Evolutionary conservation across 2,329 filamentous ascomycete genomes (phyloP).

Genomic region (Hymenotorrendiella dingleyae): DNA sequence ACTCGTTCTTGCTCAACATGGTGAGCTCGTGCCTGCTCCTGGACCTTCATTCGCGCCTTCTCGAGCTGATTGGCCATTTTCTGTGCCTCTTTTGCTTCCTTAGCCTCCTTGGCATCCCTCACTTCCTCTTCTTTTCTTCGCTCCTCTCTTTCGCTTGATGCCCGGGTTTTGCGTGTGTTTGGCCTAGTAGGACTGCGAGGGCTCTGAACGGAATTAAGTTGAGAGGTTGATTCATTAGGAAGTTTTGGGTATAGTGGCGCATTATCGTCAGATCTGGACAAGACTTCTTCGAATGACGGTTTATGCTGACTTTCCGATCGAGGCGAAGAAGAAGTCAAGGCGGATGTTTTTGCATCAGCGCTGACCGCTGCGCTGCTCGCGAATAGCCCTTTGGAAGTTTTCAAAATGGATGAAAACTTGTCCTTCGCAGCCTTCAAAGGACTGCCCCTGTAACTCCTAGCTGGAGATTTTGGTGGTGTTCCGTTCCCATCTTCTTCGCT

Average conservation of each 20-base stretch:
- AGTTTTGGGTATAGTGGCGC: conserved; percentile 40
- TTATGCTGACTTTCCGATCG: conserved; percentile 40
- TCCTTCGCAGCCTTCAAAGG: conserved; percentile 89
- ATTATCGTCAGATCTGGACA: conserved; percentile 31
- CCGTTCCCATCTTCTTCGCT: conserved; percentile 29
- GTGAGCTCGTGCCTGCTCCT: conserved; percentile 58
- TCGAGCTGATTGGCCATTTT: conserved; percentile 56
- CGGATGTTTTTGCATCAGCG: conserved; percentile 53
- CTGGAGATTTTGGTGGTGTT: conserved; percentile 46
- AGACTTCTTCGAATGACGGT: conserved; percentile 41
- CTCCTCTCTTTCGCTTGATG: conserved; percentile 56
- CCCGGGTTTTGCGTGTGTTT: conserved; percentile 43
- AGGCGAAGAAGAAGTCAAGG: conserved; percentile 48
- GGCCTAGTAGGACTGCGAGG: conserved; percentile 24
- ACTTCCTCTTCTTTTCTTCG: conserved; percentile 59
- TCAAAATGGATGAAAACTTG: conserved; percentile 84
- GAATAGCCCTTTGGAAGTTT: conserved; percentile 79
- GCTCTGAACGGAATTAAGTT: conserved; percentile 8
- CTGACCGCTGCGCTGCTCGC: conserved; percentile 66
- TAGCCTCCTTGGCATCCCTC: conserved; percentile 56
- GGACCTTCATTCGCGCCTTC: conserved; percentile 63
- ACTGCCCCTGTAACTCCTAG: conserved; percentile 58
- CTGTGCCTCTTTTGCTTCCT: conserved; percentile 54
- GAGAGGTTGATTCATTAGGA: conserved; percentile 28
- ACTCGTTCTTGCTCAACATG: conserved; percentile 52